Conservation (phyloP, 306 rosid species). For the Lathyrus tuberosus region DNA sequence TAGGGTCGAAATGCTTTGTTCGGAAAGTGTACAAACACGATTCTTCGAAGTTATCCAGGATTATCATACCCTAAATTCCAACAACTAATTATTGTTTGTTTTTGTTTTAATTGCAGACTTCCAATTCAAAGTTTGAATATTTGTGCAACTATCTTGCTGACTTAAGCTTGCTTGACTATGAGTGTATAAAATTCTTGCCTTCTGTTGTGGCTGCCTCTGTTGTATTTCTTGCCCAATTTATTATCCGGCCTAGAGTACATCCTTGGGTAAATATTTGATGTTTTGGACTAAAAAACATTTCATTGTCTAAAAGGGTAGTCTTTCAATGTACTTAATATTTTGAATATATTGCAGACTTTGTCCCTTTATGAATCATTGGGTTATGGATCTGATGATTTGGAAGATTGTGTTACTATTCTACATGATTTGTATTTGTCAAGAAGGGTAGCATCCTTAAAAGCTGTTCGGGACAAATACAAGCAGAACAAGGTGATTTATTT, state of each 20-base stretch:
- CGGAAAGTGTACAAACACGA: too few relatives aligned
- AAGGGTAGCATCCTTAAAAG: slow-evolving; percentile 60
- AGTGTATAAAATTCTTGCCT: slow-evolving; percentile 66
- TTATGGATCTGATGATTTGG: slow-evolving; percentile 57
- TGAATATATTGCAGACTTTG: slow-evolving; percentile 45
- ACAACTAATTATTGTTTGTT: too few relatives aligned
- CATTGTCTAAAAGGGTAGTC: not conserved
- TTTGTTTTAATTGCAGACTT: slow-evolving; percentile 45
- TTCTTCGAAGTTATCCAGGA: too few relatives aligned
- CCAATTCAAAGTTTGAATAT: slow-evolving; percentile 58
- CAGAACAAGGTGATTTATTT: slow-evolving; percentile 65
- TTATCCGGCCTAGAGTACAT: slow-evolving; percentile 49
- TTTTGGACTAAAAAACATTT: not conserved
- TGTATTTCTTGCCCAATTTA: slow-evolving; percentile 69
- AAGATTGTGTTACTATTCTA: slow-evolving; percentile 59
- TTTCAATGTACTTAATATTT: slow-evolving; percentile 12
- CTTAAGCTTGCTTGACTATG: slow-evolving; percentile 75
- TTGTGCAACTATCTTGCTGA: slow-evolving; percentile 74
- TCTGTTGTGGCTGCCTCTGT: slow-evolving; percentile 81
- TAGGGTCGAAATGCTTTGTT: too few relatives aligned
- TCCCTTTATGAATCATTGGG: slow-evolving; percentile 50
- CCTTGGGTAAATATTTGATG: slow-evolving; percentile 74
- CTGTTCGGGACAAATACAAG: slow-evolving; percentile 79
- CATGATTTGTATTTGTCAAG: slow-evolving; percentile 74
- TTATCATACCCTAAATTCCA: too few relatives aligned